phyloP scores from a whole-genome alignment of 2,329 filamentous ascomycete genomes.

The Sporothrix variecibatus region DNA sequence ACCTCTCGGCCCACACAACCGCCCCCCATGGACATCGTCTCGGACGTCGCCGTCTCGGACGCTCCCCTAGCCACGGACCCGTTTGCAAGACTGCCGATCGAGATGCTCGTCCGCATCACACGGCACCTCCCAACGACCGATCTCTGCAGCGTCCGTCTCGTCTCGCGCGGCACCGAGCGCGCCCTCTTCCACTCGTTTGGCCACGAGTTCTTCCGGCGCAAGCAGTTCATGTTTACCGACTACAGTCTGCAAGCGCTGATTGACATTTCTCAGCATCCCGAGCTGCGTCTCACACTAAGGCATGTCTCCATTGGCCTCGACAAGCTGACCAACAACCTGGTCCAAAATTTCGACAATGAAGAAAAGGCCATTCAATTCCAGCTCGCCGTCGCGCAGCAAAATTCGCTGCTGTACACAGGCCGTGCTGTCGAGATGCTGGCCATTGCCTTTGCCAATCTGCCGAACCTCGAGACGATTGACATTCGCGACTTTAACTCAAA shows the following conservation, averaged over 20 bases:
- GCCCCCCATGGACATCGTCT: neutral
- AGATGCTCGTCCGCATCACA: constrained; percentile 60
- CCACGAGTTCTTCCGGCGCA: constrained; percentile 64
- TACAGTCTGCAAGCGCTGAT: constrained; percentile 57
- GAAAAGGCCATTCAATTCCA: neutral
- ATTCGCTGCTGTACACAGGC: constrained; percentile 46
- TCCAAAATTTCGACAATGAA: neutral
- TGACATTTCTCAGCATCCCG: constrained; percentile 52
- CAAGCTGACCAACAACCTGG: constrained; percentile 24
- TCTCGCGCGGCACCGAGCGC: constrained; percentile 57
- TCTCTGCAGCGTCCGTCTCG: constrained; percentile 55
- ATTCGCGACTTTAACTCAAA: constrained; percentile 60
- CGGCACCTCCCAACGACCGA: constrained; percentile 56
- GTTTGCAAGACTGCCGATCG: constrained; percentile 51
- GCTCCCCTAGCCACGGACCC: neutral
- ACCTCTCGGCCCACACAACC: neutral
- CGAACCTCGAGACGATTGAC: constrained; percentile 57
- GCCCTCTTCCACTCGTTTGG: constrained; percentile 58
- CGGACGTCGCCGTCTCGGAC: neutral
- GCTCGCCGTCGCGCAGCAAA: constrained; percentile 32
- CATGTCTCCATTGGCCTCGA: constrained; percentile 55
- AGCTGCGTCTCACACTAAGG: constrained; percentile 43
- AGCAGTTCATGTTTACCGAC: constrained; percentile 65
- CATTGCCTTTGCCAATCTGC: constrained; percentile 57
- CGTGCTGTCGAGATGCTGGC: constrained; percentile 55